phyloP scores from a whole-genome alignment of 2,329 filamentous ascomycete species.

The Trichoderma harzianum region DNA sequence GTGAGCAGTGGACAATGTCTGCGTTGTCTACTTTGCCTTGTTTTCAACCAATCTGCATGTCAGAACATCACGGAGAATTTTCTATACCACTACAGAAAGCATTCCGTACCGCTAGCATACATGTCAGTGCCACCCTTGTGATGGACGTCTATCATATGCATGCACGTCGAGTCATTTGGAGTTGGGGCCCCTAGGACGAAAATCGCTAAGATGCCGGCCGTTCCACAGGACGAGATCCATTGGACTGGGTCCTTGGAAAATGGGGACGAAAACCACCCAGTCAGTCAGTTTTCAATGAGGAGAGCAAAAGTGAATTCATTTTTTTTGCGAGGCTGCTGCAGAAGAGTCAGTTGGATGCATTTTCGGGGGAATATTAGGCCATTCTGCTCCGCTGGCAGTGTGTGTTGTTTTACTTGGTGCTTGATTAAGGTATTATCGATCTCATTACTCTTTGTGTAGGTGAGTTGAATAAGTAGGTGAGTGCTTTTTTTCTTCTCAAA shows the following conservation, averaged over 20 bases:
- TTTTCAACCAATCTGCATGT: neutral
- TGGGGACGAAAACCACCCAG: too few species aligned
- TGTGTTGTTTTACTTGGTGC: neutral
- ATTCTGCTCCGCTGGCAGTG: neutral
- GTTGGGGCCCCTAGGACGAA: neutral
- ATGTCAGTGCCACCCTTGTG: neutral
- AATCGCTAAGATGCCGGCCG: neutral
- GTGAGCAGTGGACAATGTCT: neutral
- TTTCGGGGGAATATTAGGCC: neutral
- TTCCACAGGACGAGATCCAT: neutral
- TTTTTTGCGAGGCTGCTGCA: neutral
- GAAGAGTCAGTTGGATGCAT: neutral
- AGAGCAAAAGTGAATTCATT: neutral
- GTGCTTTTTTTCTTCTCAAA: neutral
- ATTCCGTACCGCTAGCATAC: neutral
- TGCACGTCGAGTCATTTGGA: conserved; percentile 1
- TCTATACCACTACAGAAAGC: neutral
- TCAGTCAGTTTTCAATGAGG: too few species aligned
- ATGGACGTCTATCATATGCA: neutral
- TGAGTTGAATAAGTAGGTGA: neutral
- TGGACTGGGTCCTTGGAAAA: neutral
- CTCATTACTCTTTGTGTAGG: neutral
- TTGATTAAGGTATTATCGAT: too few species aligned
- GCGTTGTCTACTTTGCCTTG: neutral
- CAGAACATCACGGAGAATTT: neutral